Evolutionary conservation across 192 early-diverging fungal genomes (phyloP).

Genomic region (Kickxella alabastrina): DNA sequence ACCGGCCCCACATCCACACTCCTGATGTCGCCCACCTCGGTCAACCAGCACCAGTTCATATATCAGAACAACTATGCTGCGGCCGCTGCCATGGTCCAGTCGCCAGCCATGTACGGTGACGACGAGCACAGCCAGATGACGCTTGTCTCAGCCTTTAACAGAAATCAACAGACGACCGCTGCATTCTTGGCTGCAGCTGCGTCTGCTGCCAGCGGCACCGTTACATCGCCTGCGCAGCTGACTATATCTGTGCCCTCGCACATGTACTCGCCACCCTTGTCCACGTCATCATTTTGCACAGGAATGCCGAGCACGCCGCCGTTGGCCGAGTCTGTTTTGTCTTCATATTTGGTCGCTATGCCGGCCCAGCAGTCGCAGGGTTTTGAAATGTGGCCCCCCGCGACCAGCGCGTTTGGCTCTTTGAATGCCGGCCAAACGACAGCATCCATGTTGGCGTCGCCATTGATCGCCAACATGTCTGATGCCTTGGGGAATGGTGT

Average conservation of each 20-base stretch:
- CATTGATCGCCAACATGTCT: slow-evolving; percentile 1
- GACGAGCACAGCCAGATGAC: slow-evolving; percentile 3
- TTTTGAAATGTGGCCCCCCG: not conserved
- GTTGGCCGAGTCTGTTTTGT: slow-evolving; percentile 5
- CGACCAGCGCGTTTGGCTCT: not conserved
- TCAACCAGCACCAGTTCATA: slow-evolving; percentile 15
- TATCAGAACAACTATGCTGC: slow-evolving; percentile 6
- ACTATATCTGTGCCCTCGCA: not conserved
- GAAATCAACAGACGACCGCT: not conserved
- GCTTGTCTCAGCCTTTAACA: slow-evolving; percentile 1
- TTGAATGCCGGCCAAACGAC: not conserved
- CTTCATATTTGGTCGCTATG: not conserved
- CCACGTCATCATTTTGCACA: slow-evolving; percentile 10
- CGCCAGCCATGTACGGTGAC: not conserved
- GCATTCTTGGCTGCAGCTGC: not conserved
- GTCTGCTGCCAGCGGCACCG: slow-evolving; percentile 13
- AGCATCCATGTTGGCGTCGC: slow-evolving; percentile 3
- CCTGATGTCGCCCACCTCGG: too few species aligned
- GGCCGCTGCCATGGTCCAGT: not conserved
- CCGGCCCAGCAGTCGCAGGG: not conserved
- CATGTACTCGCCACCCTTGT: slow-evolving; percentile 29
- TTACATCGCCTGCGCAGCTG: slow-evolving; percentile 1
- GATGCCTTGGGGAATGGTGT: not conserved
- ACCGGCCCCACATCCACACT: not conserved
- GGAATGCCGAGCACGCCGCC: slow-evolving; percentile 10